Evolutionary conservation across 441 rosid species (phyloP).

Genomic region (Codiaeum variegatum): DNA sequence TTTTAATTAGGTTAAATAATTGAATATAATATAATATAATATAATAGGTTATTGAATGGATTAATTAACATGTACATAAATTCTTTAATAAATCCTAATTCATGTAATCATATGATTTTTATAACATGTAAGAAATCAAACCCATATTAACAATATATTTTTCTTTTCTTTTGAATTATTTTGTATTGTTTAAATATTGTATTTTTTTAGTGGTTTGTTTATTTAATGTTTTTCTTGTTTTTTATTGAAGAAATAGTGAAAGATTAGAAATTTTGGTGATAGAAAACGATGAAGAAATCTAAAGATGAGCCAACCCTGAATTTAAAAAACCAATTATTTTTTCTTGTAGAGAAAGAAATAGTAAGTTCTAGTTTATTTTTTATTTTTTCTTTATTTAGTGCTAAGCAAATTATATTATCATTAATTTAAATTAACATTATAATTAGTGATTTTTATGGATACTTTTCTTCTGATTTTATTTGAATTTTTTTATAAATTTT

Average conservation of each 20-base stretch:
- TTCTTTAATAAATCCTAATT: too few relatives aligned
- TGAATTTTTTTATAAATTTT: constrained; percentile 15
- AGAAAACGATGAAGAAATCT: constrained; percentile 67
- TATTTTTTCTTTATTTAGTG: not conserved
- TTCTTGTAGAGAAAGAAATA: constrained; percentile 68
- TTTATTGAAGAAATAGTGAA: constrained; percentile 19
- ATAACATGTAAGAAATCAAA: too few relatives aligned
- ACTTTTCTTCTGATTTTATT: constrained; percentile 24
- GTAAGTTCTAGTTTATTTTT: constrained; percentile 37
- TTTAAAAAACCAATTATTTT: constrained; percentile 55
- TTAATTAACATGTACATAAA: too few relatives aligned
- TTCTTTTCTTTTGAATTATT: too few relatives aligned
- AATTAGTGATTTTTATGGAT: constrained; percentile 12
- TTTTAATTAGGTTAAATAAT: too few relatives aligned
- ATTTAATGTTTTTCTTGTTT: not conserved
- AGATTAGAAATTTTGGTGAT: constrained; percentile 13
- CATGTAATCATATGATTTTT: too few relatives aligned
- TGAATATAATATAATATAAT: too few relatives aligned
- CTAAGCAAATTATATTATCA: constrained; percentile 12
- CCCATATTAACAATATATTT: too few relatives aligned
- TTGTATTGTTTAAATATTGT: not conserved
- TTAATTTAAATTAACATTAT: constrained; percentile 28
- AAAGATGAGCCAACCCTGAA: constrained; percentile 68
- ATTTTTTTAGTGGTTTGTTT: constrained; percentile 11
- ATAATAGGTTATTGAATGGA: too few relatives aligned